phyloP scores from a whole-genome alignment of 148 eudicot genomes.

The Heliosperma pusillum region DNA sequence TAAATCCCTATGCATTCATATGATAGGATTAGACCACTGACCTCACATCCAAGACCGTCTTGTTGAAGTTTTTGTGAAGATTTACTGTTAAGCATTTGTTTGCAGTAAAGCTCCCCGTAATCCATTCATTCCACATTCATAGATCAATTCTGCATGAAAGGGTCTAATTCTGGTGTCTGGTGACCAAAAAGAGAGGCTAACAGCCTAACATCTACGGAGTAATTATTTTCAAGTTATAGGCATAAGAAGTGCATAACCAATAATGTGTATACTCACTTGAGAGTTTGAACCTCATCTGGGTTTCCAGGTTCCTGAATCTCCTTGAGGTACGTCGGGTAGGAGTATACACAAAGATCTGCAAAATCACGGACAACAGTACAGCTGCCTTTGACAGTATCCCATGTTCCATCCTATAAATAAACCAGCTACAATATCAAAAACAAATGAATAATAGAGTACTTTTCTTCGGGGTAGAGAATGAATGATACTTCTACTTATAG shows the following conservation, averaged over 20 bases:
- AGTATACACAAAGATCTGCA: slow-evolving; percentile 73
- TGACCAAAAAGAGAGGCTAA: neutral
- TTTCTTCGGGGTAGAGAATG: too few relatives aligned
- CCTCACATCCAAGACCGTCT: neutral
- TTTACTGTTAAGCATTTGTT: too few relatives aligned
- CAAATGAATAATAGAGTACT: neutral
- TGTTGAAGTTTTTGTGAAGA: too few relatives aligned
- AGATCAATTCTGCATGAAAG: neutral
- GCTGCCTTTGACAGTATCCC: slow-evolving; percentile 80
- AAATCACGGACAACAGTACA: slow-evolving; percentile 87
- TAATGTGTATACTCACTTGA: slow-evolving; percentile 41
- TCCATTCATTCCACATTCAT: neutral
- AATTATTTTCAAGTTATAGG: neutral
- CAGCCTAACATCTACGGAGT: too few relatives aligned
- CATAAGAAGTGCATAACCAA: too few relatives aligned
- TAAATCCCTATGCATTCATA: neutral
- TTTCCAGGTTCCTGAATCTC: slow-evolving; percentile 58
- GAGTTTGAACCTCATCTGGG: slow-evolving; percentile 56
- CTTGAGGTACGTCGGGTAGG: slow-evolving; percentile 67
- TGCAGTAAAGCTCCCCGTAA: neutral
- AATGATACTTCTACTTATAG: too few relatives aligned
- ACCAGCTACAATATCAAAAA: slow-evolving; percentile 6
- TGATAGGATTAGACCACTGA: neutral
- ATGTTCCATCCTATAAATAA: slow-evolving; percentile 77
- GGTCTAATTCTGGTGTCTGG: neutral